phyloP scores from a whole-genome alignment of 495 filamentous ascomycete species.

The Penicillium coprophilum region DNA sequence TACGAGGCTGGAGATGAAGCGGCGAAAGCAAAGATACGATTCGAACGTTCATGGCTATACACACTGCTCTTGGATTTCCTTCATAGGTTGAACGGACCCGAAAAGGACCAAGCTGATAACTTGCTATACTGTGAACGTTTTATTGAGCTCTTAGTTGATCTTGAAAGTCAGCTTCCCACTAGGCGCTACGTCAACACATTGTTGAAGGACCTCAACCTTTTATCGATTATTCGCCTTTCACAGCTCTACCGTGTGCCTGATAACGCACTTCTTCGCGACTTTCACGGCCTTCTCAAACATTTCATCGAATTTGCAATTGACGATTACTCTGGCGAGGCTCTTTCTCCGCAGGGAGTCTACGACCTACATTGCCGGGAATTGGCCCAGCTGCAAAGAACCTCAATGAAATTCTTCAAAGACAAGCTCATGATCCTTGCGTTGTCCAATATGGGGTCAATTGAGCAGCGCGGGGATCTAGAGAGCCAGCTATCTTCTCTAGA shows the following conservation, averaged over 20 bases:
- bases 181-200: constrained; percentile 91
- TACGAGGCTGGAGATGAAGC: constrained; percentile 85
- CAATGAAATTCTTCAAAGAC: constrained; percentile 81
- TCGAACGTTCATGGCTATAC: constrained; percentile 93
- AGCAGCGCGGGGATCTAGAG: constrained; percentile 74
- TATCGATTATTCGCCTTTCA: constrained; percentile 78
- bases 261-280: constrained; percentile 78
- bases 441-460: constrained; percentile 88
- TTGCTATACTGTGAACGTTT: constrained; percentile 88
- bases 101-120: constrained; percentile 55
- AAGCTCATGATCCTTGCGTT: constrained; percentile 88
- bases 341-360: constrained; percentile 69
- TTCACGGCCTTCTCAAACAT: constrained; percentile 75
- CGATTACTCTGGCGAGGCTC: constrained; percentile 80
- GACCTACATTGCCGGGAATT: constrained; percentile 74
- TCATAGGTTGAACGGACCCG: constrained; percentile 62
- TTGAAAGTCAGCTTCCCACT: constrained; percentile 92
- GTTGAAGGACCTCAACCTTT: constrained; percentile 85
- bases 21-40: constrained; percentile 74
- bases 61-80: constrained; percentile 83
- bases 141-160: constrained; percentile 83
- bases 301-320: constrained; percentile 88
- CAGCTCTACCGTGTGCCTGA: constrained; percentile 70
- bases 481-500: constrained; percentile 70
- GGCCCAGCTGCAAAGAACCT: constrained; percentile 75